Evolutionary conservation across 2,329 filamentous ascomycete species (phyloP), one percentile per base, ranked within the genome.

Genomic region (Arthrinium phaeospermum): DNA sequence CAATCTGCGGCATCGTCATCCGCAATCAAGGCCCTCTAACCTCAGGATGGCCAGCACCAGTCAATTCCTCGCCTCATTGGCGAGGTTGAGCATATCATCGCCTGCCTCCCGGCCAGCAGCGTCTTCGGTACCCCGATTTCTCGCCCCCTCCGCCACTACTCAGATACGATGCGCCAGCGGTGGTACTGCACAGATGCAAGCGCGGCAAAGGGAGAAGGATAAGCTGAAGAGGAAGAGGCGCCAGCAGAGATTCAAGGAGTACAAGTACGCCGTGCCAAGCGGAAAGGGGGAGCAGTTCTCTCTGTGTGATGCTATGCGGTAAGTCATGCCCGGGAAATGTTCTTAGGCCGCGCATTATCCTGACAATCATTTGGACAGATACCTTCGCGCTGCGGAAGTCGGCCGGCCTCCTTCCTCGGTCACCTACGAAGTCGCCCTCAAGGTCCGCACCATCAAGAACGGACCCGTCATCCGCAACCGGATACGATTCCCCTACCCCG

Each of bases 301-400:
- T 0, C 87, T 99, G 45, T 93, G 94, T 76, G 96, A 99, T 85
- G 97, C 96, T 22, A 96, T 99, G 91, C 91, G 95, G 94, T 94
- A 84, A 72, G 87, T 80, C 30, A 41, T 41, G 61, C 34, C 41
- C 70, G 70, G 72, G 72, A 73, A 22, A 6, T 24, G 7, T 64
- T 1, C 8, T 64, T 14, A 13, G 10, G 57, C 13, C 4, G 34
- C 8, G 57, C 57, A 34, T 30, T 37, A 10, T 61, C 22, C 19
- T 64, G 57, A 64, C 22, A 12, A 41, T 13, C 34, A 8, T 34
- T n/a, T n/a, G 57, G 10, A n/a, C 76, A 98, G 95, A 81, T 96
- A 98, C 81, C 90, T 99, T 76, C 94, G 94, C 79, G 96, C 96
- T 68, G 91, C 93, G 79, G 96, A 99, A 89, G 95, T 98, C 77